Conservation (phyloP, 169 alveolate species). For the Plasmodium berghei region DNA sequence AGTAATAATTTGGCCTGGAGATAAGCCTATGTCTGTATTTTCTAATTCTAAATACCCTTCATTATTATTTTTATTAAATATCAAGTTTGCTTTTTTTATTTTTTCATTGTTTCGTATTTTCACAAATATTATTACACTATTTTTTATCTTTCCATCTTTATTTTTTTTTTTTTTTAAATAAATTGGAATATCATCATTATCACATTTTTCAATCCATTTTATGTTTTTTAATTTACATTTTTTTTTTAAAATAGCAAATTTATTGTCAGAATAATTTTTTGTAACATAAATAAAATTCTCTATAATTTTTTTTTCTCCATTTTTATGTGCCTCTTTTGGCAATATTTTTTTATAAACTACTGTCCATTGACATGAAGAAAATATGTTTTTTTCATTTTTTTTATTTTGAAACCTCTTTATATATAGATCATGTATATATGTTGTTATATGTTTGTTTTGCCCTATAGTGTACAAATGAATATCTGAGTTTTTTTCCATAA, state of each 20-base stretch:
- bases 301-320: neutral
- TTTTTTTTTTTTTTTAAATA: slow-evolving; percentile 10
- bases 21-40: slow-evolving; percentile 27
- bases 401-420: neutral
- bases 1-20: slow-evolving; percentile 71
- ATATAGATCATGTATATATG: slow-evolving; percentile 34
- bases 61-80: neutral
- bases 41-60: slow-evolving; percentile 13
- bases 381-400: slow-evolving; percentile 9
- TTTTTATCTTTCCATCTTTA: neutral
- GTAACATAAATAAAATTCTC: slow-evolving; percentile 60
- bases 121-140: slow-evolving; percentile 15
- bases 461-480: slow-evolving; percentile 66
- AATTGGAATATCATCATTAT: neutral
- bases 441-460: slow-evolving; percentile 46
- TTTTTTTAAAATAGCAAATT: slow-evolving; percentile 16
- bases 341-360: slow-evolving; percentile 53
- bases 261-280: slow-evolving; percentile 10
- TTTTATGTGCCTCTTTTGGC: neutral
- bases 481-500: slow-evolving; percentile 36
- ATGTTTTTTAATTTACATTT: slow-evolving; percentile 20
- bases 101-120: slow-evolving; percentile 53
- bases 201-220: slow-evolving; percentile 15
- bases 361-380: slow-evolving; percentile 59
- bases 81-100: slow-evolving; percentile 53